A percentile compares a stretch with the other conserved stretches of the same genome.
Evolutionary conservation across 306 rosid genomes (phyloP).

Genomic region (Corylus americana): DNA sequence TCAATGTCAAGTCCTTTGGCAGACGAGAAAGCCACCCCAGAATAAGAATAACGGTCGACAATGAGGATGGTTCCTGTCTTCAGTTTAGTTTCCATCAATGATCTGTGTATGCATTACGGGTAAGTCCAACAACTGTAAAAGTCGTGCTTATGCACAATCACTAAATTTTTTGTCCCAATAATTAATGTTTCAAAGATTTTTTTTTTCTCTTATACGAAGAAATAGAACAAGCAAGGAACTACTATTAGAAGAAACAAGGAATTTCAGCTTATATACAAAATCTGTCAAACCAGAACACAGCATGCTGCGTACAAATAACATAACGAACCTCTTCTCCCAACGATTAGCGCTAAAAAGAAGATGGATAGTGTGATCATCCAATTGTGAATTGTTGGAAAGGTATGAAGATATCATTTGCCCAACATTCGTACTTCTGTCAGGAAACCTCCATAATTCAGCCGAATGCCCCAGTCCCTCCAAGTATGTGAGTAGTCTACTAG

Average conservation of each 20-base stretch:
- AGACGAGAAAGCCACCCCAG: slow-evolving; percentile 95
- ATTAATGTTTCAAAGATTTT: neutral
- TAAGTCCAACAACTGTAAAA: slow-evolving; percentile 3
- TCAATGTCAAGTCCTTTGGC: slow-evolving; percentile 84
- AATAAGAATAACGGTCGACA: slow-evolving; percentile 93
- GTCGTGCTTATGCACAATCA: neutral
- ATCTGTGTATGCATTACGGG: slow-evolving; percentile 44
- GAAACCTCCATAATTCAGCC: slow-evolving; percentile 83
- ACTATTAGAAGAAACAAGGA: neutral
- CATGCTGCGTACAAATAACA: neutral
- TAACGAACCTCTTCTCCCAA: slow-evolving; percentile 88
- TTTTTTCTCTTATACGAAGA: neutral
- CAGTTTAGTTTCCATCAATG: slow-evolving; percentile 80
- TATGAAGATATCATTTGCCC: slow-evolving; percentile 93
- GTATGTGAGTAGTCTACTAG: slow-evolving; percentile 55
- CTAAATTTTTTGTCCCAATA: neutral
- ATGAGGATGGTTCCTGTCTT: slow-evolving; percentile 82
- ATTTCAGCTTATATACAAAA: neutral
- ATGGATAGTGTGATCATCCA: slow-evolving; percentile 83
- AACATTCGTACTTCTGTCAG: slow-evolving; percentile 77
- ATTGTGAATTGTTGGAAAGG: slow-evolving; percentile 76
- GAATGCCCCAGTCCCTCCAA: slow-evolving; percentile 69
- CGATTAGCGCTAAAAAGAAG: slow-evolving; percentile 97
- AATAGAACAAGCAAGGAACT: neutral
- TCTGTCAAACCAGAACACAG: slow-evolving; percentile 1